Conservation (phyloP, 177 flowering plant genomes). For the Vitis hybrid region DNA sequence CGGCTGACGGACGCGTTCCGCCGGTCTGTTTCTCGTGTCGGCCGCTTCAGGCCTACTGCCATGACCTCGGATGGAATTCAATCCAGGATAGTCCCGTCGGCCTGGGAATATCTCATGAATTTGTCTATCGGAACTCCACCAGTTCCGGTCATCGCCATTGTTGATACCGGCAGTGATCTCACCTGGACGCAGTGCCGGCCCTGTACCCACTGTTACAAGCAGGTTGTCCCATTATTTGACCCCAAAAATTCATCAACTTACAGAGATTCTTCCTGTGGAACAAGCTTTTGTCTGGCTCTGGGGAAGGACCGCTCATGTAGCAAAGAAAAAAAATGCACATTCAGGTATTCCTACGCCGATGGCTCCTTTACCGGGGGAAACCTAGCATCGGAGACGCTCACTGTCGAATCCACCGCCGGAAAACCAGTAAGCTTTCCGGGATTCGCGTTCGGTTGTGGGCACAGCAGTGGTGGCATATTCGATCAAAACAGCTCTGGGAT, state of each 20-base stretch:
- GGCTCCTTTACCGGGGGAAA: constrained; percentile 15
- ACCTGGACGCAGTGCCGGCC: constrained; percentile 45
- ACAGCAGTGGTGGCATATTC: constrained; percentile 29
- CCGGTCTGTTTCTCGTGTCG: constrained; percentile 20
- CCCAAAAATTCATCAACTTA: constrained; percentile 25
- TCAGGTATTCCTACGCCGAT: constrained; percentile 30
- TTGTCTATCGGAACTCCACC: constrained; percentile 32
- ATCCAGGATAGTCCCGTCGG: not conserved
- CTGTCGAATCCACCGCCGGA: constrained; percentile 16
- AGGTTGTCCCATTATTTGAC: constrained; percentile 27
- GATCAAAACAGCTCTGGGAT: constrained; percentile 26
- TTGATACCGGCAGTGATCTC: constrained; percentile 40
- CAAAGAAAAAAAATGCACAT: not conserved
- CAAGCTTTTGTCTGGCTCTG: not conserved
- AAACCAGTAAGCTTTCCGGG: constrained; percentile 9
- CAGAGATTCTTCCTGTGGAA: constrained; percentile 15
- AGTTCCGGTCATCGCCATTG: constrained; percentile 15
- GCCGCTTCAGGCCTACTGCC: not conserved
- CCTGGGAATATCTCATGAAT: constrained; percentile 28
- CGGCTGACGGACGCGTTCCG: constrained; percentile 14
- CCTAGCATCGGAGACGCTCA: constrained; percentile 20
- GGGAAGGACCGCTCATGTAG: too few species aligned
- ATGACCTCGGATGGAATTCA: not conserved
- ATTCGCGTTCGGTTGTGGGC: constrained; percentile 38
- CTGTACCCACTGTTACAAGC: constrained; percentile 29